These are phyloP conservation scores for Pseudogymnoascus sp. DNA, from an alignment of 2,329 filamentous ascomycete genomes.

Conservation along the genomic window DNA sequence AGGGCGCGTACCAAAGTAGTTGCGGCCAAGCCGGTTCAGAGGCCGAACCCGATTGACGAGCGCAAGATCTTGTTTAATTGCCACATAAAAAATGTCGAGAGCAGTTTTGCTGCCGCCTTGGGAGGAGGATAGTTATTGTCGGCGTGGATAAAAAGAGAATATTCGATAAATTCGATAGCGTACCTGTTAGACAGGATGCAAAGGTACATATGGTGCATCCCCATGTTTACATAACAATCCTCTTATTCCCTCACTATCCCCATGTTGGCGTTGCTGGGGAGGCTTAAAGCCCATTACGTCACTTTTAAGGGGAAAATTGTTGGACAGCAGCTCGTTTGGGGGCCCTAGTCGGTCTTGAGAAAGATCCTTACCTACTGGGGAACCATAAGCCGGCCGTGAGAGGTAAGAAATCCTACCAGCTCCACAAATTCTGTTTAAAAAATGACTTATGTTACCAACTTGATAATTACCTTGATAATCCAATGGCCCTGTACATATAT, in stretches of 20 bases:
- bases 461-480: neutral
- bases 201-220: neutral
- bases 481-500: neutral
- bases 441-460: neutral
- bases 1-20: neutral
- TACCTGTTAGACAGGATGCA: neutral
- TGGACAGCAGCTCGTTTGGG: neutral
- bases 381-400: neutral
- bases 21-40: slow-evolving; percentile 1
- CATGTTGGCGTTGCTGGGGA: neutral
- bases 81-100: neutral
- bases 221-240: neutral
- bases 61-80: neutral
- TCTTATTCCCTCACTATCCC: neutral
- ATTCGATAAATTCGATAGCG: neutral
- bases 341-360: neutral
- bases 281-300: neutral
- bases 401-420: neutral
- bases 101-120: neutral
- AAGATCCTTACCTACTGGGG: neutral
- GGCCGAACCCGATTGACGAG: neutral
- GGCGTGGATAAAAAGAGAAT: neutral
- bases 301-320: neutral
- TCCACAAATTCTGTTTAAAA: slow-evolving; percentile 1
- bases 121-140: neutral